phyloP scores from a whole-genome alignment of 1,139 yeast genomes.

The Zygoascus sp. region DNA sequence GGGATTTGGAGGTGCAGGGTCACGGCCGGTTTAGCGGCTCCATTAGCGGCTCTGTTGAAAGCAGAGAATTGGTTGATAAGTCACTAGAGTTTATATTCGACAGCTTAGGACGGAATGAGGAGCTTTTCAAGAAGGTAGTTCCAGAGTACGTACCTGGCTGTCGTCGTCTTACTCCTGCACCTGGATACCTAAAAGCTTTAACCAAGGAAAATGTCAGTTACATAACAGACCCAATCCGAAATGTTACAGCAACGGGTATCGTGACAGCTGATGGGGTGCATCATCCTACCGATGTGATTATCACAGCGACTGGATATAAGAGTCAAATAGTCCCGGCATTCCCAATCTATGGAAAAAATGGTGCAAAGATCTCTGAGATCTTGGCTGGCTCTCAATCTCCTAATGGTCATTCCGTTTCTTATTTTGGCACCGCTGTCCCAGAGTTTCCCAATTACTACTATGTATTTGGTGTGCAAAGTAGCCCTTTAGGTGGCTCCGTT shows the following conservation, averaged over 20 bases:
- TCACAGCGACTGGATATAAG: conserved; percentile 28
- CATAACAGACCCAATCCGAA: conserved; percentile 17
- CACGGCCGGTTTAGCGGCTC: conserved; percentile 15
- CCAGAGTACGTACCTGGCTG: conserved; percentile 22
- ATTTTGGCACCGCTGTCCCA: conserved; percentile 26
- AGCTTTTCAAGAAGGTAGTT: conserved; percentile 17
- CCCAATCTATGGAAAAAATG: conserved; percentile 22
- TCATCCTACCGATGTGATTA: conserved; percentile 23
- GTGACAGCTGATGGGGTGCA: conserved; percentile 21
- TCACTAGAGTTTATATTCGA: background rate
- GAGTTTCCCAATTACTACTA: conserved; percentile 27
- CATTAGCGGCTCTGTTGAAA: conserved; percentile 17
- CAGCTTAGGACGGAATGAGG: conserved; percentile 12
- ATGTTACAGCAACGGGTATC: conserved; percentile 22
- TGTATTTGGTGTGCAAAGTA: conserved; percentile 23
- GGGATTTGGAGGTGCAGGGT: conserved; percentile 15
- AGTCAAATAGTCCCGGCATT: conserved; percentile 23
- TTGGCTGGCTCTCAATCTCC: conserved; percentile 16
- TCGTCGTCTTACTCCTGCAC: conserved; percentile 23
- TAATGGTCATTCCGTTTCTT: conserved; percentile 16
- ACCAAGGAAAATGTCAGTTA: conserved; percentile 26
- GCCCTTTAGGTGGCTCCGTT: conserved; percentile 24
- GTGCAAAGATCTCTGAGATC: conserved; percentile 13
- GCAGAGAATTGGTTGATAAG: conserved; percentile 16
- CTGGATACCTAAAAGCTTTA: conserved; percentile 27